Evolutionary conservation across 495 filamentous ascomycete species (phyloP), one percentile per base, ranked within the genome.

Genomic region (Podospora fimiseda): DNA sequence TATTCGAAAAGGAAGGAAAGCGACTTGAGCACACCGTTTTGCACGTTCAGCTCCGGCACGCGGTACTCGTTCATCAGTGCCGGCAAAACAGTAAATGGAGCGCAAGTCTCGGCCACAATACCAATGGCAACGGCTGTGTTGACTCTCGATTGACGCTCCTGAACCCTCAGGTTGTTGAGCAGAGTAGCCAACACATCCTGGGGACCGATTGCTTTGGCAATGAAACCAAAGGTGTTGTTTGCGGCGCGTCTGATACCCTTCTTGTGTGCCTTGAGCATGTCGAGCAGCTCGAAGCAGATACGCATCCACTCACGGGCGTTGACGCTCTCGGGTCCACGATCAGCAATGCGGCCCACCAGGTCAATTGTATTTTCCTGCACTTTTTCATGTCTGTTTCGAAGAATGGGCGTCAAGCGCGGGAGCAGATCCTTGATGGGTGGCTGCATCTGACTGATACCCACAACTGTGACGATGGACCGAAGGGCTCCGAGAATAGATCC

Each of bases 351-450:
- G 57, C 94, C 94, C 41, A 99, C 93, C 3, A 99, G 78, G 65
- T 99, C 94, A 61, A 99, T 97, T n/a, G 93, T 96, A 70, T 99
- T 99, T 60, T 99, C 94, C 68, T 99, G 94, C 38, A 99, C 94
- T 70, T 99, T 99, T 68, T 99, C 94, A 76, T 99, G 94, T 43
- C 94, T 88, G 72, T 99, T 99, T 50, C 94, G 89, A 43, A 99
- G 77, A 63, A 98, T 98, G 14, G 93, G 93, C 1, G 93, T 97
- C 19, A 99, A 82, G 22, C 94, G 89, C 9, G 94, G 94, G 3
- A 99, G 82, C 7, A 99, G 81, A 63, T 99, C 94, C 57, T 90
- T 88, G 68, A 99, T 96, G n/a, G 94, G 91, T 9, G 94, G 94
- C 54, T 97, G 89, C 94, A 99, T 97, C 69, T 90, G 88, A 67